These are phyloP conservation scores for Aspergillus bridgeri DNA, from an alignment of 495 filamentous ascomycete species.

Conservation along the genomic window DNA sequence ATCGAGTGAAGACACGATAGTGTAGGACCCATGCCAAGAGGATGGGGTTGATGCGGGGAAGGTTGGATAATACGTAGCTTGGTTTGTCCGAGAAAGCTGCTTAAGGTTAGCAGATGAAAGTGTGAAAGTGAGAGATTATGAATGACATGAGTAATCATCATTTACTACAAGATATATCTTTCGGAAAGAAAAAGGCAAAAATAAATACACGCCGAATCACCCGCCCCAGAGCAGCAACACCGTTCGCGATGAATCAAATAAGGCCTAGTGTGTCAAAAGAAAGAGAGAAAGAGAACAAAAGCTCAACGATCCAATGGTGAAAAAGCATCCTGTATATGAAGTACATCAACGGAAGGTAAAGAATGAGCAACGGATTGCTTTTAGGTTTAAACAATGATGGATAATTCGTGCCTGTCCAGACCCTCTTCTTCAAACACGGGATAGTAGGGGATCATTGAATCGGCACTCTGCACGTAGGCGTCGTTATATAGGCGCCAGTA, in stretches of 20 bases:
- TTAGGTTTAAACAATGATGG: constrained; percentile 67
- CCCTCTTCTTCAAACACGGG: constrained; percentile 75
- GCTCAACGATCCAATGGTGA: constrained; percentile 20
- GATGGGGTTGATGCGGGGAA: neutral
- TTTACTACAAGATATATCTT: constrained; percentile 9
- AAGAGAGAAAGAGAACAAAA: constrained; percentile 13
- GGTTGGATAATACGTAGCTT: neutral
- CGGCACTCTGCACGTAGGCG: constrained; percentile 90
- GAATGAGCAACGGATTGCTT: constrained; percentile 2
- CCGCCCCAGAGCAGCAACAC: constrained; percentile 15
- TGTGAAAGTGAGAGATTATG: neutral
- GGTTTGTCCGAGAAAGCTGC: neutral
- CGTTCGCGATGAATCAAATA: constrained; percentile 13
- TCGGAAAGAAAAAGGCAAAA: neutral
- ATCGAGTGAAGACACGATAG: neutral
- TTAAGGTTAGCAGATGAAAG: neutral
- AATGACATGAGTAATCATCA: constrained; percentile 1
- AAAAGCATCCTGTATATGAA: constrained; percentile 4
- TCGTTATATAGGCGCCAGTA: constrained; percentile 97
- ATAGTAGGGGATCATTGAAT: constrained; percentile 95
- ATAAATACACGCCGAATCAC: constrained; percentile 17
- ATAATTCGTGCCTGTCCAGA: constrained; percentile 71
- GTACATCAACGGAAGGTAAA: constrained; percentile 9
- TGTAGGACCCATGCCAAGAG: neutral
- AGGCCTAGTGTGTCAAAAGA: constrained; percentile 9